A percentile compares a stretch with the other conserved stretches of the same genome.
phyloP scores from a whole-genome alignment of 257 asterid genomes.

The Solanum pennellii region DNA sequence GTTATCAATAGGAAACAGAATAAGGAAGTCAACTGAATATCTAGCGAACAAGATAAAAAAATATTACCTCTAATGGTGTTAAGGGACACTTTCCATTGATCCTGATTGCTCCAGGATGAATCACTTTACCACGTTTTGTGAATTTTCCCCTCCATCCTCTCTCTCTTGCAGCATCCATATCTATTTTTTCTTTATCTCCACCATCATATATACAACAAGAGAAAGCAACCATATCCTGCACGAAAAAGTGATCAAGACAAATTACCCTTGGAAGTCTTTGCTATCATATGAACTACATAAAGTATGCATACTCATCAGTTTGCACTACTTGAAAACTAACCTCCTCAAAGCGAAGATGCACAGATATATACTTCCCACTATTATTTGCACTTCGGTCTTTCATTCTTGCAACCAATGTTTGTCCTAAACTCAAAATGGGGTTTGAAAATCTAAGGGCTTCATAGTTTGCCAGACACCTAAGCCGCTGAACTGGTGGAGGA shows the following conservation, averaged over 20 bases:
- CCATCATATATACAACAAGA: constrained; percentile 98
- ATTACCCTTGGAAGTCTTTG: background rate
- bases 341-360: constrained; percentile 99
- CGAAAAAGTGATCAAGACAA: constrained; percentile 10
- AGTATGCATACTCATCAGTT: background rate
- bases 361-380: constrained; percentile 89
- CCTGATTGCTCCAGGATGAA: constrained; percentile 83
- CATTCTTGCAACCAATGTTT: constrained; percentile 79
- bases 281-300: background rate
- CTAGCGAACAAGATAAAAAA: background rate
- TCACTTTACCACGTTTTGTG: constrained; percentile 81
- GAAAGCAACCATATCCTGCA: constrained; percentile 98
- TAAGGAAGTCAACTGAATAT: background rate
- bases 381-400: constrained; percentile 62
- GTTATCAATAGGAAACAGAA: background rate
- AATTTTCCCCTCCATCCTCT: constrained; percentile 98
- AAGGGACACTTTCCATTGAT: constrained; percentile 89
- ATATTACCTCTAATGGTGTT: constrained; percentile 89
- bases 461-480: constrained; percentile 91
- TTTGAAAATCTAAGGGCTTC: constrained; percentile 74
- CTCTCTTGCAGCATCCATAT: constrained; percentile 99
- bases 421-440: constrained; percentile 62
- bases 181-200: constrained; percentile 62
- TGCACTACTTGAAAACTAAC: constrained; percentile 31
- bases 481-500: constrained; percentile 80